Evolutionary conservation across 805 yeast genomes (phyloP).

Genomic region (Scheffersomyces coipomensis): DNA sequence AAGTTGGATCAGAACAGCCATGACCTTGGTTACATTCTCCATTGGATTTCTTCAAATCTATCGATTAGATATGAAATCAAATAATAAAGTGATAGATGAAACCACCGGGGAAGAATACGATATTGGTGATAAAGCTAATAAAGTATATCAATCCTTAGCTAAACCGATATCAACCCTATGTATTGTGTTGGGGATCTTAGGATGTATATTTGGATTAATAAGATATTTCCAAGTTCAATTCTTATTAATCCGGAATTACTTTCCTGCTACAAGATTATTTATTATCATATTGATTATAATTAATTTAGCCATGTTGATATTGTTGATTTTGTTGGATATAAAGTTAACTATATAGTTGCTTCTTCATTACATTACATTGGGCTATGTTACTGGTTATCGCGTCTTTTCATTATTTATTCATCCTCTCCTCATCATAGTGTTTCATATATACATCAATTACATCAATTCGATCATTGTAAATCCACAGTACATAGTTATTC

Average conservation of each 20-base stretch:
- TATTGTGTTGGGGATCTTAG: constrained; percentile 14
- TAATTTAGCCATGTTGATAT: constrained; percentile 15
- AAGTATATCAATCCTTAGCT: background rate
- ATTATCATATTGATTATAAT: constrained; percentile 15
- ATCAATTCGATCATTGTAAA: no score
- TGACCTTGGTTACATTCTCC: constrained; percentile 20
- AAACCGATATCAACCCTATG: constrained; percentile 15
- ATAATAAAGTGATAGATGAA: constrained; percentile 4
- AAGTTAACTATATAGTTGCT: constrained; percentile 8
- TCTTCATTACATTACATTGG: no score
- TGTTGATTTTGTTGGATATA: constrained; percentile 18
- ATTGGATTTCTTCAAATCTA: constrained; percentile 23
- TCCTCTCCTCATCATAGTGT: no score
- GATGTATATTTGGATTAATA: constrained; percentile 18
- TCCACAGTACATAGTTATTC: no score
- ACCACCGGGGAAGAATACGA: constrained; percentile 1
- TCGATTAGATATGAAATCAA: constrained; percentile 14
- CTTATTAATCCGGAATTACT: constrained; percentile 15
- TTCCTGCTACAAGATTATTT: constrained; percentile 22
- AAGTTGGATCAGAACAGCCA: constrained; percentile 26
- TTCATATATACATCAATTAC: no score
- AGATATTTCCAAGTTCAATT: constrained; percentile 26
- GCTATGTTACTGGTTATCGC: no score
- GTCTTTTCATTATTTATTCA: no score
- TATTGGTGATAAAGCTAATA: background rate